phyloP scores from a whole-genome alignment of 2,329 filamentous ascomycete species.

The Fusarium metavorans region DNA sequence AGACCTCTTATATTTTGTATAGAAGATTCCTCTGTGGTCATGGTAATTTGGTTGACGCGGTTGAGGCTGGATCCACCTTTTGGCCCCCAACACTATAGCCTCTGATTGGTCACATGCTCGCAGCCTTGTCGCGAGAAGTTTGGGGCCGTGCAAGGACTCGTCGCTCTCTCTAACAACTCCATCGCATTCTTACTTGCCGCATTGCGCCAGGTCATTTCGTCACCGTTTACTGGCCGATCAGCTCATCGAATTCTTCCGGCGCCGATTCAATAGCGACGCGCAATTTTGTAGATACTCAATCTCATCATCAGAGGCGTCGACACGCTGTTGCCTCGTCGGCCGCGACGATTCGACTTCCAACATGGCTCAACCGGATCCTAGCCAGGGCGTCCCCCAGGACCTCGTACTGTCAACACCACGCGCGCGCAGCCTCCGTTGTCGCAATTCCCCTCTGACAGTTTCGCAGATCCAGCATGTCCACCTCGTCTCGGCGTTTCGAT shows the following conservation, averaged over 20 bases:
- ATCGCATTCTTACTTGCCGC: slow-evolving; percentile 25
- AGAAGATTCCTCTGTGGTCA: neutral
- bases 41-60: neutral
- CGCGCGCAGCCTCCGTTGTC: neutral
- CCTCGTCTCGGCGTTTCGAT: slow-evolving; percentile 85
- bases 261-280: neutral
- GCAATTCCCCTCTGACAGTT: slow-evolving; percentile 33
- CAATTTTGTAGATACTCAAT: slow-evolving; percentile 23
- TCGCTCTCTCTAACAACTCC: slow-evolving; percentile 38
- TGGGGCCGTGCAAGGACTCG: slow-evolving; percentile 46
- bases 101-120: slow-evolving; percentile 44
- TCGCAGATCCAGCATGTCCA: slow-evolving; percentile 87
- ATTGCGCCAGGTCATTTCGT: slow-evolving; percentile 41
- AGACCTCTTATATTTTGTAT: too few relatives aligned
- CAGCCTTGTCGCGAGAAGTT: slow-evolving; percentile 56
- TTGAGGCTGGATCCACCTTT: slow-evolving; percentile 37
- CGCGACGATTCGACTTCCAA: slow-evolving; percentile 40
- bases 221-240: slow-evolving; percentile 15
- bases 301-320: slow-evolving; percentile 30
- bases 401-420: slow-evolving; percentile 49
- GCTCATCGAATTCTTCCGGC: neutral
- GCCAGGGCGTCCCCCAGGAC: slow-evolving; percentile 57
- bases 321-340: slow-evolving; percentile 19
- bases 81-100: neutral
- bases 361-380: slow-evolving; percentile 58